These are phyloP conservation scores for Schizosaccharomyces versatilis DNA, from an alignment of 1,139 yeast species.

Conservation along the genomic window DNA sequence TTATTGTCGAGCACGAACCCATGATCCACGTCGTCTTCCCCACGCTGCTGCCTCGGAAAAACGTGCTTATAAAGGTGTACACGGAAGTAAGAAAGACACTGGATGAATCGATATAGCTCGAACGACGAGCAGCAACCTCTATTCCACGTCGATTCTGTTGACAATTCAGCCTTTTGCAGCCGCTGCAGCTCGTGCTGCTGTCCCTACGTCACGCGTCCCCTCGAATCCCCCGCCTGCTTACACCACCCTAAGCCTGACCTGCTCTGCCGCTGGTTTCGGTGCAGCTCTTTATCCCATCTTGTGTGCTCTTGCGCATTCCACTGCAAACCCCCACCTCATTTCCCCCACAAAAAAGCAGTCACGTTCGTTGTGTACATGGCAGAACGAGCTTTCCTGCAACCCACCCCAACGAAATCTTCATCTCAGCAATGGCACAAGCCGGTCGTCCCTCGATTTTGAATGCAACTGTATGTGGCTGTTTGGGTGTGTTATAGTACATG, in stretches of 20 bases:
- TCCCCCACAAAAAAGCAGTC: background rate
- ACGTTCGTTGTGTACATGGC: background rate
- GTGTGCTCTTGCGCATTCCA: too few species aligned
- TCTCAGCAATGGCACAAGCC: slow-evolving; percentile 3
- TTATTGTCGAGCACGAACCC: slow-evolving; percentile 11
- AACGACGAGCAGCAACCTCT: too few species aligned
- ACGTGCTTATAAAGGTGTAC: slow-evolving; percentile 2
- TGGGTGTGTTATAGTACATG: background rate
- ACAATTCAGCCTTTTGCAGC: too few species aligned
- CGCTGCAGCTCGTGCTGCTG: too few species aligned
- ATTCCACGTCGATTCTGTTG: too few species aligned
- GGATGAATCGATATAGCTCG: too few species aligned
- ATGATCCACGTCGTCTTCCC: slow-evolving; percentile 12
- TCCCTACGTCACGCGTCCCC: too few species aligned
- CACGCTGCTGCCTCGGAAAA: slow-evolving; percentile 3
- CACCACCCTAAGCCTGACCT: too few species aligned
- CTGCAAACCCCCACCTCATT: too few species aligned
- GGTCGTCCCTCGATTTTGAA: slow-evolving; percentile 1
- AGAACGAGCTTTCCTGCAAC: background rate
- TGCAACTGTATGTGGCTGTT: background rate
- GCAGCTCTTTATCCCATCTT: too few species aligned
- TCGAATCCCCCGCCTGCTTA: too few species aligned
- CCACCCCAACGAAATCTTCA: background rate
- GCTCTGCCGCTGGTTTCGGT: too few species aligned
- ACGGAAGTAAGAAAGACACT: background rate